These are phyloP conservation scores for Iris pallida DNA, from an alignment of 116 monocot species.

Conservation along the genomic window DNA sequence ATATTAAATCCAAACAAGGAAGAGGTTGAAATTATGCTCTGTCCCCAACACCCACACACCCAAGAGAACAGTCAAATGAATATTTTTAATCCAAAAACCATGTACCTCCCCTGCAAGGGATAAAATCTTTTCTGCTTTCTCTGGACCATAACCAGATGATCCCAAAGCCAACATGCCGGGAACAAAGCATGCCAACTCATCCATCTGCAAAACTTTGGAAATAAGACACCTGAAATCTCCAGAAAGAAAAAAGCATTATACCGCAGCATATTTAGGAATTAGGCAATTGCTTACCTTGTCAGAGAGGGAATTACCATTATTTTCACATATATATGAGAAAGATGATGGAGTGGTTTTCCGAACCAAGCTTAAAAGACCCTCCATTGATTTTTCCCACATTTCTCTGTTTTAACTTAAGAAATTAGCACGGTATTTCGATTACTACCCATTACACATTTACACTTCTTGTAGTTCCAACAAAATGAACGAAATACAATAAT, in stretches of 20 bases:
- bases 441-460: not conserved
- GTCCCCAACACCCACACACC: too few species aligned
- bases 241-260: conserved; percentile 4
- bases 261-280: not conserved
- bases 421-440: not conserved
- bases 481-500: too few species aligned
- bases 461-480: not conserved
- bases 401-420: conserved; percentile 31
- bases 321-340: conserved; percentile 86
- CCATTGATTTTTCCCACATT: conserved; percentile 98
- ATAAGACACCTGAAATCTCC: not conserved
- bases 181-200: conserved; percentile 92
- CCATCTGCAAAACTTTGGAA: conserved; percentile 58
- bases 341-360: conserved; percentile 79
- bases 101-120: conserved; percentile 72
- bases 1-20: too few species aligned
- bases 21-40: too few species aligned
- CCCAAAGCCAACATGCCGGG: conserved; percentile 93
- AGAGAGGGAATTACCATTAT: conserved; percentile 58
- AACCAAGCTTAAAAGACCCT: conserved; percentile 67
- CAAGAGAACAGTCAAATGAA: too few species aligned
- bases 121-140: conserved; percentile 61
- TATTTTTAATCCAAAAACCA: too few species aligned
- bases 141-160: conserved; percentile 64
- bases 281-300: conserved; percentile 50